A percentile compares a stretch with the other conserved stretches of the same genome.
These are phyloP conservation scores for Quercus robur DNA, from an alignment of 306 rosid species.

Conservation along the genomic window DNA sequence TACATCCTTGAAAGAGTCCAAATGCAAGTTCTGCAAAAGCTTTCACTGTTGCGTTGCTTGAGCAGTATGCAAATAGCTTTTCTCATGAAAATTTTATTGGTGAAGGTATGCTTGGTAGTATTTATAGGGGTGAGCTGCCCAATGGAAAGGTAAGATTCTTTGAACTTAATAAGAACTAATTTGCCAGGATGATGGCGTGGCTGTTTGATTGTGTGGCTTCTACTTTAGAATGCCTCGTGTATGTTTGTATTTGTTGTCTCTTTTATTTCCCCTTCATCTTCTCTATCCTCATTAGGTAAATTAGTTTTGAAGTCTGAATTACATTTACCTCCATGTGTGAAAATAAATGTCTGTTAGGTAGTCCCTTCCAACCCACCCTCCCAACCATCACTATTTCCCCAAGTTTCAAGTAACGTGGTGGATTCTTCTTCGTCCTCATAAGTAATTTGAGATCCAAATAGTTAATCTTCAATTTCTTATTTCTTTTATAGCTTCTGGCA, in stretches of 20 bases:
- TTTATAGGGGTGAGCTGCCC: slow-evolving; percentile 72
- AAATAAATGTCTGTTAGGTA: neutral
- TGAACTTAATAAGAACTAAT: neutral
- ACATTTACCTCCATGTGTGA: neutral
- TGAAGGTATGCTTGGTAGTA: slow-evolving; percentile 16
- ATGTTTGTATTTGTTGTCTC: too few relatives aligned
- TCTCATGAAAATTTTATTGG: too few relatives aligned
- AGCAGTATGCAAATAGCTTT: too few relatives aligned
- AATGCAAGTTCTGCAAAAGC: too few relatives aligned
- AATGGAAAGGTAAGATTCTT: slow-evolving; percentile 57
- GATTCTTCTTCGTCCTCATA: neutral
- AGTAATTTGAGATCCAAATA: neutral
- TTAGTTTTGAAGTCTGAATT: neutral
- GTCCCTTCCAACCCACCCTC: too few relatives aligned
- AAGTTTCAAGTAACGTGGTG: neutral
- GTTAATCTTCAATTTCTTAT: neutral
- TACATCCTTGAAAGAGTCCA: too few relatives aligned
- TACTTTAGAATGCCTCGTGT: too few relatives aligned
- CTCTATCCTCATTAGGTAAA: neutral
- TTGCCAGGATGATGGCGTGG: too few relatives aligned
- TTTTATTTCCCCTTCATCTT: too few relatives aligned
- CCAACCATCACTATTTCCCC: neutral
- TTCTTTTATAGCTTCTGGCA: slow-evolving; percentile 51
- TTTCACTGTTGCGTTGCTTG: too few relatives aligned
- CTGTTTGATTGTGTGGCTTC: too few relatives aligned